Evolutionary conservation across 805 yeast species (phyloP), one percentile per base, ranked within the genome.

Genomic region (Saturnispora diversa): DNA sequence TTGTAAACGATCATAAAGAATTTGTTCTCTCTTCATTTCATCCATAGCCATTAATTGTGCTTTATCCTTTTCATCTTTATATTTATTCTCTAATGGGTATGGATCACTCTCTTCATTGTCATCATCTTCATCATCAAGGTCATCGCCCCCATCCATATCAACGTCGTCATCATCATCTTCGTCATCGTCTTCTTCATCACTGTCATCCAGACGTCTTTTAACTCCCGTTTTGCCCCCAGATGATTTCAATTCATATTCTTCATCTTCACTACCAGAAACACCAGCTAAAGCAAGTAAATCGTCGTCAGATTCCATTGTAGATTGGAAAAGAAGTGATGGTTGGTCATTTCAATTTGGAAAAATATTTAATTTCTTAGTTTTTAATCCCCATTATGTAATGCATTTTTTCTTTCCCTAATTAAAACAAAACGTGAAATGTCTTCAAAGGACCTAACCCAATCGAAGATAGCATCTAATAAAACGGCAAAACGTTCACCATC

Each of bases 231-330:
- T 39, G 12, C 17, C 16, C n/a, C 37, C 37, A 21, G 43, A 49
- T 23, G 56, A 50, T 23, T 58, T 53, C 32, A 67, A 65, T 35
- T 63, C 68, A 42, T 62, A 58, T 26, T 58, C 68, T 37, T 56
- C 54, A 30, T 57, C 63, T 12, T 68, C 76, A 8, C 59, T 79
- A 25, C 74, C 77, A 39, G 71, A 81, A 20, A 72, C 78, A 45
- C 94, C 97, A 38, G 98, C 98, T 53, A 92, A 74, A 16, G 96
- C 97, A 57, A 90, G 74, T 65, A 92, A 74, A 73, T 92, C 98
- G 60, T 90, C 97, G 24, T 49, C 52, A 56, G 86, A 75, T 58
- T 77, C 94, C 94, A 84, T 84, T 29, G 33, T 30, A n/a, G n/a
- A n/a, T n/a, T n/a, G n/a, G n/a, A n/a, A n/a, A n/a, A n/a, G n/a